phyloP scores from a whole-genome alignment of 495 filamentous ascomycete species.

The Daldinia vernicosa region DNA sequence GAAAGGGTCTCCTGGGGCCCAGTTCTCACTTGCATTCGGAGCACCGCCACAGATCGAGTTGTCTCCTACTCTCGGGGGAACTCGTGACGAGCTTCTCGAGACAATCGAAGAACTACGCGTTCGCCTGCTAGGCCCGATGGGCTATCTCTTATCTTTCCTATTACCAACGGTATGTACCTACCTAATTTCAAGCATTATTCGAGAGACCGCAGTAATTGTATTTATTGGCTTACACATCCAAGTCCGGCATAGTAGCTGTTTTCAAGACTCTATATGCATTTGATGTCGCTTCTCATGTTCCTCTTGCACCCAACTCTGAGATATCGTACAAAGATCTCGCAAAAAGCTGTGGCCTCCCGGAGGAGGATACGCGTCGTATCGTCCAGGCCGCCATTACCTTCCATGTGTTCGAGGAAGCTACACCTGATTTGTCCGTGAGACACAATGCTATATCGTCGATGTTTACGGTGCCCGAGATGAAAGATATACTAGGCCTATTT shows the following conservation, averaged over 20 bases:
- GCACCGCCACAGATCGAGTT: slow-evolving; percentile 18
- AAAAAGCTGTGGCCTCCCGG: slow-evolving; percentile 39
- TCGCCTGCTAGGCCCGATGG: slow-evolving; percentile 34
- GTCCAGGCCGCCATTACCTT: slow-evolving; percentile 58
- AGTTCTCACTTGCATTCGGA: slow-evolving; percentile 40
- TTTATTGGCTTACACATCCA: slow-evolving; percentile 1
- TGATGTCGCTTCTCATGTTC: slow-evolving; percentile 36
- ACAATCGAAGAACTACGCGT: slow-evolving; percentile 37
- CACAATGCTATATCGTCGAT: slow-evolving; percentile 49
- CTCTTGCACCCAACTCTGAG: slow-evolving; percentile 8
- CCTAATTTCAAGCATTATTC: neutral
- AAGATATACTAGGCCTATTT: slow-evolving; percentile 49
- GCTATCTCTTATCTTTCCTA: slow-evolving; percentile 19
- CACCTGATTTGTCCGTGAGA: slow-evolving; percentile 53
- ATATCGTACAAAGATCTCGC: slow-evolving; percentile 52
- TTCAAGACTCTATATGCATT: slow-evolving; percentile 32
- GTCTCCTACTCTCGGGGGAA: slow-evolving; percentile 19
- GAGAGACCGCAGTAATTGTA: neutral
- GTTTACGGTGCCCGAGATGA: slow-evolving; percentile 42
- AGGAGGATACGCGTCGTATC: slow-evolving; percentile 51
- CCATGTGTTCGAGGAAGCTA: slow-evolving; percentile 57
- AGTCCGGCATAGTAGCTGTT: slow-evolving; percentile 30
- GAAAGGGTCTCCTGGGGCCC: slow-evolving; percentile 28
- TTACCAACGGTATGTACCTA: slow-evolving; percentile 26
- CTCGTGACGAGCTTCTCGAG: slow-evolving; percentile 34